Evolutionary conservation across 2,329 filamentous ascomycete species (phyloP).

Genomic region (Beauveria sp.): DNA sequence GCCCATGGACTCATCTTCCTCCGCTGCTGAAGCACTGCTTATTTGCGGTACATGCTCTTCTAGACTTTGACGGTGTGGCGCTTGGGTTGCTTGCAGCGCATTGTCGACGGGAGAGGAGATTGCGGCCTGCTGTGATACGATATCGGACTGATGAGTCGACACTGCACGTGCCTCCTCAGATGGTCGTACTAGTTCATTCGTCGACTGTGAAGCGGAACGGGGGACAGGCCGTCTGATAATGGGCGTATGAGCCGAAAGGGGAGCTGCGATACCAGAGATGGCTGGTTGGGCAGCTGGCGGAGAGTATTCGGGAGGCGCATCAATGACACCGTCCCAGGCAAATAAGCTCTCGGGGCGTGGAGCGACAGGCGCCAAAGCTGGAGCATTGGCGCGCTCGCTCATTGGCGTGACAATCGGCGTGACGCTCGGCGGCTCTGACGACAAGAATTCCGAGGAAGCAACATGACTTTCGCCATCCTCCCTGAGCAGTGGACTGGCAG

Average conservation of each 20-base stretch:
- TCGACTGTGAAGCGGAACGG: neutral
- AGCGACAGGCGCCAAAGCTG: neutral
- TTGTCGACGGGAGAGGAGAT: neutral
- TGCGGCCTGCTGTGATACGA: neutral
- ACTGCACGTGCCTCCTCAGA: neutral
- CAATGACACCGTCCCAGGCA: neutral
- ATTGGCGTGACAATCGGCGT: constrained; percentile 7
- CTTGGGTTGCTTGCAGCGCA: neutral
- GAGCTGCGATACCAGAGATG: neutral
- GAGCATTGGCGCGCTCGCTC: neutral
- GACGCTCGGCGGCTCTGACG: neutral
- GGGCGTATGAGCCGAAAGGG: neutral
- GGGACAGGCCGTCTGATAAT: neutral
- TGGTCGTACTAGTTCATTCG: neutral
- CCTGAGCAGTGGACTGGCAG: constrained; percentile 14
- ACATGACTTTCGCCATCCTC: constrained; percentile 1
- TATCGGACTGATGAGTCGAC: neutral
- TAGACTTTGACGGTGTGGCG: neutral
- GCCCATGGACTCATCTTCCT: constrained; percentile 21
- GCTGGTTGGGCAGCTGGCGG: neutral
- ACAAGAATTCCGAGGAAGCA: neutral
- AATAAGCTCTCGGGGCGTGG: constrained; percentile 2
- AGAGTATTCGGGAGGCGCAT: constrained; percentile 10
- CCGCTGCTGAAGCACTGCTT: constrained; percentile 8
- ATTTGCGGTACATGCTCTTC: neutral